Evolutionary conservation across 805 yeast genomes (phyloP).

Genomic region (Blastobotrys americana): DNA sequence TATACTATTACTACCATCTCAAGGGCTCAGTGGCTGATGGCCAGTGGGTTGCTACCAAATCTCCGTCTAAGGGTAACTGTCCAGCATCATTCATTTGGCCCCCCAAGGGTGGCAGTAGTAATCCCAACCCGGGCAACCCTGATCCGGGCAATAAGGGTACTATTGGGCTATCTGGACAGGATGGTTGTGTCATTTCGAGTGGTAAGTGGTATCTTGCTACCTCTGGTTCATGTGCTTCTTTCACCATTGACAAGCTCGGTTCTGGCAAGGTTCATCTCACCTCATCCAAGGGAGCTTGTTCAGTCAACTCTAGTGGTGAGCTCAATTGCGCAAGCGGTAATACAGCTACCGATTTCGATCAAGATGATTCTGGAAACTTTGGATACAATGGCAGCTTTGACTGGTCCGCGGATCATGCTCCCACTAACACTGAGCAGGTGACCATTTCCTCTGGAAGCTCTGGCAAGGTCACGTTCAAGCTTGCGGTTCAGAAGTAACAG

Average conservation of each 20-base stretch:
- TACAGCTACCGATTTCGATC: conserved; percentile 51
- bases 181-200: conserved; percentile 75
- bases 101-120: conserved; percentile 47
- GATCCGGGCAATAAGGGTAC: conserved; percentile 35
- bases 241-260: conserved; percentile 46
- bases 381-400: conserved; percentile 54
- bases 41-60: conserved; percentile 41
- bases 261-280: conserved; percentile 68
- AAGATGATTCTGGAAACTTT: conserved; percentile 41
- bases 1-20: conserved; percentile 77
- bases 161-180: conserved; percentile 42
- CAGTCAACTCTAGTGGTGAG: conserved; percentile 26
- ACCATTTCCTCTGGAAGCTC: conserved; percentile 40
- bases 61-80: conserved; percentile 43
- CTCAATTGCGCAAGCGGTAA: conserved; percentile 31
- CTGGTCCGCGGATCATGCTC: conserved; percentile 51
- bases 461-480: conserved; percentile 34
- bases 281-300: conserved; percentile 72
- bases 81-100: conserved; percentile 65
- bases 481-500: conserved; percentile 18
- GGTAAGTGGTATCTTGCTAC: conserved; percentile 69
- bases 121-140: conserved; percentile 28
- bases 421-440: conserved; percentile 43
- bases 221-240: conserved; percentile 81
- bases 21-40: conserved; percentile 68